Evolutionary conservation across 176 grass and related monocot species (phyloP), one percentile per base, ranked within the genome.

Genomic region (Bonia amplexicaulis): DNA sequence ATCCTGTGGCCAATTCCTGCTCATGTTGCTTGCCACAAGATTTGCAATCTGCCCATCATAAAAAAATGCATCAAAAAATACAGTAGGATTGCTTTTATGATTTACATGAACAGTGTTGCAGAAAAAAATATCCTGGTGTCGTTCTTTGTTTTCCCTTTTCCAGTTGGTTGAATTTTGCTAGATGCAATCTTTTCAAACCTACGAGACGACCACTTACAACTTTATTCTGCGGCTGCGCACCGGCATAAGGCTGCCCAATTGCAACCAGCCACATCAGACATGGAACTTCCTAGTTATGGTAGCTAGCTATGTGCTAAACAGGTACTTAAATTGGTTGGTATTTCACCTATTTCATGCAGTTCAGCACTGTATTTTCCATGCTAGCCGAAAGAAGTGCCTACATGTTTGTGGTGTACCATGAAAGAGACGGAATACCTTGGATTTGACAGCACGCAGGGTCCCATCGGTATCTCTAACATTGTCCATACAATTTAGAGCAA

Each of bases 1-100:
- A 89, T 99, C 96, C 10, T 94, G 93, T 22, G 96, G 96, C 96
- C 96, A 99, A 58, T 94, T 92, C 82, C 84, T 87, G 84, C 80
- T 94, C 91, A 90, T 92, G 76, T 95, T 99, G 91, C 89, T 96
- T 64, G 91, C 91, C 58, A 99, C 91, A 52, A 99, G 81, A 66
- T 90, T 96, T 31, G 91, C 93, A 88, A 99, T 99, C 96, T 99
- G 90, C 75, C 25, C 42, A 33, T 51, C 33, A 78, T 8, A 13
- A 45, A 82, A 83, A 74, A 55, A 80, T 46, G 86, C 57, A 82
- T 85, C 14, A 92, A 42, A 77, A 73, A 35, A 33, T 59, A 59
- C 20, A 70, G 14, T 25, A 61, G 35, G 60, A 39, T 12, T 58
- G 55, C 35, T 46, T 25, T 52, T 71, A 71, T 52, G 16, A 19